Base-by-base conservation (phyloP, 1,139 yeast species). In the Yamadazyma diospyri region DNA sequence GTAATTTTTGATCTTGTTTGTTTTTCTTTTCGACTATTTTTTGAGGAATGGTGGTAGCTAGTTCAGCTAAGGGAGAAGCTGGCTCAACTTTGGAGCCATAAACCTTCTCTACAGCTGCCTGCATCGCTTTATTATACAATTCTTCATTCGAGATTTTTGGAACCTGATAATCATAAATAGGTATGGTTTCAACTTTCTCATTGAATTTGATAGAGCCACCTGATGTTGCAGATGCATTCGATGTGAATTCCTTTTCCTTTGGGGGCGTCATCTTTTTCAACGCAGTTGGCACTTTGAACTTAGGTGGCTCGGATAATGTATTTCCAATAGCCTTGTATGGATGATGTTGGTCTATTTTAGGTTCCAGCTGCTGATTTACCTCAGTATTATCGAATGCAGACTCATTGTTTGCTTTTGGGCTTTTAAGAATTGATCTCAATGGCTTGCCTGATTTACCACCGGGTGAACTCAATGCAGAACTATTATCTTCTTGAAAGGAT, bases 151-250 rank as follows among this genome's bases (percentile, higher is more conserved):
- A 29, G 4, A 37, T 15, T 25, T 38, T 23, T 3, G 36, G 30
- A 18, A 28, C 28, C 6, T 32, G 33, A 14, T 30, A 30, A n/a
- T 33, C 27, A 5, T 50, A 46, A 23, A 57, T 50, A 1, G 66
- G 63, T 22, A 67, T 65, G 2, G 72, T 67, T 40, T 66, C 68
- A 6, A 66, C 69, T 6, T 52, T 55, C 11, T 64, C 66, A 31
- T 55, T 55, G 37, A 68, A 68, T 41, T 64, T 62, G 36, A 68
- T 68, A 2, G 72, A 64, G 25, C 51, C 45, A 2, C 53, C 34
- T 4, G 37, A 34, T 12, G 31, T 34, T 37, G 55, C 55, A 7
- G 62, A 55, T 5, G 45, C 28, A 2, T 43, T 35, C 2, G 48
- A 43, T n/a, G 26, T 16, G 11, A 25, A 15, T 8, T 27, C 26